These are phyloP conservation scores for Tubosaeta sp. DNA, from an alignment of 768 basidiomycete species.

Conservation along the genomic window DNA sequence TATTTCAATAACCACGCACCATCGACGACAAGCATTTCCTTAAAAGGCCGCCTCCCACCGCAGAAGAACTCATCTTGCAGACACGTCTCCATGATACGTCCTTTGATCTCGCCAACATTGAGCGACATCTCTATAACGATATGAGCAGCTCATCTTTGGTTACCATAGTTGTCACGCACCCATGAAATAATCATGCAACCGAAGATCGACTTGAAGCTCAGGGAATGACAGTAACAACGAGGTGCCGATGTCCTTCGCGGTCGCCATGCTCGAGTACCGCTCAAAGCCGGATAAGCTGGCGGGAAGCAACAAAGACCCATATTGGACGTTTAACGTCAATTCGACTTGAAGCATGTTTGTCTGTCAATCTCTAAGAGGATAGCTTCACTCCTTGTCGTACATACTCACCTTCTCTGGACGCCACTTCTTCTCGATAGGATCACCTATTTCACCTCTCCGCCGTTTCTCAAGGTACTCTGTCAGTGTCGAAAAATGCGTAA, in stretches of 20 bases:
- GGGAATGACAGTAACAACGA: conserved; percentile 58
- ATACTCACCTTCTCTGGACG: conserved; percentile 65
- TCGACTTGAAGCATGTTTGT: conserved; percentile 80
- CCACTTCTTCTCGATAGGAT: conserved; percentile 78
- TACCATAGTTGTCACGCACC: conserved; percentile 41
- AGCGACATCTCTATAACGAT: conserved; percentile 63
- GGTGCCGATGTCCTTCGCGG: conserved; percentile 43
- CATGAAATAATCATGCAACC: conserved; percentile 86
- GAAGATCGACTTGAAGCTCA: conserved; percentile 68
- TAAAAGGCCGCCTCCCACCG: conserved; percentile 13
- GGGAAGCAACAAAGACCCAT: conserved; percentile 59
- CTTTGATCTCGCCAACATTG: conserved; percentile 60
- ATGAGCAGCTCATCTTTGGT: conserved; percentile 7
- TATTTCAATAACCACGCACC: conserved; percentile 28
- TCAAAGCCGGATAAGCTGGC: conserved; percentile 65
- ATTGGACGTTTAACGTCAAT: conserved; percentile 48
- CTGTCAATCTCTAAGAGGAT: conserved; percentile 37
- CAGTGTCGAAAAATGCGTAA: conserved; percentile 88
- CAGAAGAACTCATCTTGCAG: conserved; percentile 38
- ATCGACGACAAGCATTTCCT: conserved; percentile 46
- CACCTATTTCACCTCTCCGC: conserved; percentile 59
- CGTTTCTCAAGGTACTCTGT: conserved; percentile 79
- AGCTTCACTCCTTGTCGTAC: background rate
- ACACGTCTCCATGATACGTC: conserved; percentile 46
- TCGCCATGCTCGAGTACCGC: conserved; percentile 15